Base-by-base conservation (phyloP, 2,329 filamentous ascomycete species). In the Cercospora beticola region DNA sequence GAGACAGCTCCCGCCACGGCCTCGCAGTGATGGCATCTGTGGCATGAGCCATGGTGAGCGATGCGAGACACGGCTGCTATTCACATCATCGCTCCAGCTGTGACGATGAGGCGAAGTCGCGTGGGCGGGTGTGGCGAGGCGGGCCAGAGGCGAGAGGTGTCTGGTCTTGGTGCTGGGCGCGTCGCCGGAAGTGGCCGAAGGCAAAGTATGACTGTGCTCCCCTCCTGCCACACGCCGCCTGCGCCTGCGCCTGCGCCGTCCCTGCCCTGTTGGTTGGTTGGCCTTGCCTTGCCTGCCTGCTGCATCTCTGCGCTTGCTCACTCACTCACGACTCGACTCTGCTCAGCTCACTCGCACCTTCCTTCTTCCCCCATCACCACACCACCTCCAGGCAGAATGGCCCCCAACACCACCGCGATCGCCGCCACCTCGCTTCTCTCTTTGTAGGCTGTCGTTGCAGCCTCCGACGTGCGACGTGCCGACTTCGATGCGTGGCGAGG, bases 311-410 rank as follows among this genome's bases (percentile, higher is more conserved):
- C 28, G 10, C 14, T 21, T 56, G 52, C 28, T 23, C 60, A 28
- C 64, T 57, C 23, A 28, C 31, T 60, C 23, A 23, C 21, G 26
- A 10, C 21, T 52, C 30, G 58, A 18, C 54, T 61, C 54, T 58
- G 26, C 54, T 30, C 56, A 30, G 26, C 79, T 68, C 78, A 78
- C 77, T 78, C 77, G 18, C 76, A 76, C 16, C 79, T 77, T 4
- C 77, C 78, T 80, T 91, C 92, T 5, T 92, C 64, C 33, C 30
- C 49, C 58, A 36, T 18, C 28, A 36, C 16, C 26, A 49, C 28
- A 36, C 16, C 26, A 49, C 56, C 23, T 58, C 64, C 67, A 54
- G 33, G 40, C 52, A 59, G 54, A 31, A 58, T 58, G 54, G 26
- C 54, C 54, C 33, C 59, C 33, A n/a, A 31, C 36, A 64, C 52